phyloP scores from a whole-genome alignment of 257 asterid species.

The Fraxinus pennsylvanica region DNA sequence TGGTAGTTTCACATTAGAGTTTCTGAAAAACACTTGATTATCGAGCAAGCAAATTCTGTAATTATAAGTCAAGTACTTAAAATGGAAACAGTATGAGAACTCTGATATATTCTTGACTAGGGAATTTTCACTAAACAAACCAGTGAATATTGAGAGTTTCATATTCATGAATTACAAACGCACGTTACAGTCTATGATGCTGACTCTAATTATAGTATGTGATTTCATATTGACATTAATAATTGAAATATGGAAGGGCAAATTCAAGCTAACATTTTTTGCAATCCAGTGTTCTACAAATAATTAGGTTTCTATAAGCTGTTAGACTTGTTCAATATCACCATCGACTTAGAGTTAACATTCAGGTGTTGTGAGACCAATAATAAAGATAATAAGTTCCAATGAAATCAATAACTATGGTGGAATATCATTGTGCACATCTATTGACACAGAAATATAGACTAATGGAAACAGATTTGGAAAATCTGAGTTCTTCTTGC shows the following conservation, averaged over 20 bases:
- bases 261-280: background rate
- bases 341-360: background rate
- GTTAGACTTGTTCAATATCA: background rate
- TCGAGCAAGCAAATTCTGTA: background rate
- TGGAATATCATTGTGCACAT: background rate
- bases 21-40: background rate
- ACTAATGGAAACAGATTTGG: background rate
- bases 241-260: background rate
- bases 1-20: background rate
- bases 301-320: background rate
- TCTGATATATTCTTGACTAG: background rate
- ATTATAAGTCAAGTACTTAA: background rate
- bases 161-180: background rate
- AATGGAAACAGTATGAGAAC: background rate
- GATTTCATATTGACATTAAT: background rate
- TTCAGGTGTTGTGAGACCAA: background rate
- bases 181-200: background rate
- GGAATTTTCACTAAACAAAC: background rate
- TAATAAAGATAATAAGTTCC: background rate
- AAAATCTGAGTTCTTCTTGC: background rate
- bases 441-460: background rate
- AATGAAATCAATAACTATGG: background rate
- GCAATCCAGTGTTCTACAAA: background rate
- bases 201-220: background rate
- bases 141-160: background rate